Conservation (phyloP, 768 basidiomycete species). For the Leccinellum rugosiceps region DNA sequence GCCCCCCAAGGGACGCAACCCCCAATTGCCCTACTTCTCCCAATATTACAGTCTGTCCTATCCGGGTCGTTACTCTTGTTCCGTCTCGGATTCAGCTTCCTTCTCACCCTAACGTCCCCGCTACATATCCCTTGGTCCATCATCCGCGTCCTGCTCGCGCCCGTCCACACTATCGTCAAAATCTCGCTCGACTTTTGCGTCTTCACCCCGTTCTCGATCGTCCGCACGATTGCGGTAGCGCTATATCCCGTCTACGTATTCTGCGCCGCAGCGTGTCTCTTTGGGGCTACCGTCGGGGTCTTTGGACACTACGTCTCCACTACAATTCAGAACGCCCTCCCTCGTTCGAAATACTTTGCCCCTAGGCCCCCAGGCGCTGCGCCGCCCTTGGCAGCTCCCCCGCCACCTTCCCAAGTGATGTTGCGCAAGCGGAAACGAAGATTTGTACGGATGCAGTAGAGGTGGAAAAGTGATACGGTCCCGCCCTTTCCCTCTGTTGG, state of each 20-base stretch:
- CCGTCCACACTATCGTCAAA: conserved; percentile 41
- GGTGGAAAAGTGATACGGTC: conserved; percentile 4
- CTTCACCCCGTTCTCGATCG: conserved; percentile 42
- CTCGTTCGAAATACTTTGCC: conserved; percentile 12
- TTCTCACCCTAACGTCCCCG: conserved; percentile 17
- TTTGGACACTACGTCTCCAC: conserved; percentile 29
- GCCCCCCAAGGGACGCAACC: conserved; percentile 7
- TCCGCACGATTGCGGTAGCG: conserved; percentile 38
- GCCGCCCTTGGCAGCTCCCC: not conserved
- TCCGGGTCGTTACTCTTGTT: conserved; percentile 12
- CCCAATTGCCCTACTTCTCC: conserved; percentile 25
- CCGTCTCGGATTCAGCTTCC: conserved; percentile 7
- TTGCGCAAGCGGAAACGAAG: conserved; percentile 24
- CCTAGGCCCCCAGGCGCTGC: conserved; percentile 3
- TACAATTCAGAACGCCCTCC: conserved; percentile 9
- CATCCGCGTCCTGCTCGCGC: conserved; percentile 44
- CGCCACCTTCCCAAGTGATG: conserved; percentile 8
- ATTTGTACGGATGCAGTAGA: conserved; percentile 22
- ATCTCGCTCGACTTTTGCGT: conserved; percentile 42
- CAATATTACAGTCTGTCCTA: conserved; percentile 13
- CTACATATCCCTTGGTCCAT: conserved; percentile 25
- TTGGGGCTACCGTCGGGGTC: conserved; percentile 44
- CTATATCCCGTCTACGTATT: conserved; percentile 58
- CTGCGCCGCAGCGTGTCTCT: conserved; percentile 53
- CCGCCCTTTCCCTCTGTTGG: not conserved